These are phyloP conservation scores for Terfezia claveryi DNA, from an alignment of 495 filamentous ascomycete species.

Conservation along the genomic window DNA sequence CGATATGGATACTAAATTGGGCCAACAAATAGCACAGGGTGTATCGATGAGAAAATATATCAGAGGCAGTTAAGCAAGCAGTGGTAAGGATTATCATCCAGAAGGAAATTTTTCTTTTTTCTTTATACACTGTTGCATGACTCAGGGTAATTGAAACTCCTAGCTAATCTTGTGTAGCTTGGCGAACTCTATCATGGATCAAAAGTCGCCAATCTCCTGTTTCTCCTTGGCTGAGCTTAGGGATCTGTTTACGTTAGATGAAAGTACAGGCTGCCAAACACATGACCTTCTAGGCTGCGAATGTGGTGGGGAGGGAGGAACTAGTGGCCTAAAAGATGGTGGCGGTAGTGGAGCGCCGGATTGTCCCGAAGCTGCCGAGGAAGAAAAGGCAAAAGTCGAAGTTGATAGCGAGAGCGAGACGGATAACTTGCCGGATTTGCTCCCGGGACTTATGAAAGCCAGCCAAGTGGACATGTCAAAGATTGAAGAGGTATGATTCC, in stretches of 20 bases:
- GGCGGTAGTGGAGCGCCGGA: neutral
- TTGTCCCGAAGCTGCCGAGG: constrained; percentile 5
- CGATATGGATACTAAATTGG: neutral
- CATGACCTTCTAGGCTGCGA: constrained; percentile 48
- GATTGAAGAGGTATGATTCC: constrained; percentile 30
- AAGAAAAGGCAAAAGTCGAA: constrained; percentile 2
- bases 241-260: constrained; percentile 50
- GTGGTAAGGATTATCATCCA: constrained; percentile 17
- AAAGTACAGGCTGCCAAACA: constrained; percentile 36
- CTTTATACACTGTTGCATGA: constrained; percentile 24
- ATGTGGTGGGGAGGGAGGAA: constrained; percentile 37
- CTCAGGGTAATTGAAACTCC: neutral
- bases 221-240: constrained; percentile 49
- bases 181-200: constrained; percentile 24
- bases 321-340: constrained; percentile 1
- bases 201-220: constrained; percentile 33
- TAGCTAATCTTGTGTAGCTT: constrained; percentile 1
- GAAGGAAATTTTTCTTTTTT: constrained; percentile 12
- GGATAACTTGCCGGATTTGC: constrained; percentile 24
- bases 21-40: constrained; percentile 26
- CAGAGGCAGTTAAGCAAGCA: constrained; percentile 62
- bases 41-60: constrained; percentile 65
- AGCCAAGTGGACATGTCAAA: constrained; percentile 40
- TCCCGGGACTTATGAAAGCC: constrained; percentile 30
- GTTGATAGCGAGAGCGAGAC: constrained; percentile 14